These are phyloP conservation scores for Fistulina hepatica DNA, from an alignment of 1,284 basidiomycete species.

Conservation along the genomic window DNA sequence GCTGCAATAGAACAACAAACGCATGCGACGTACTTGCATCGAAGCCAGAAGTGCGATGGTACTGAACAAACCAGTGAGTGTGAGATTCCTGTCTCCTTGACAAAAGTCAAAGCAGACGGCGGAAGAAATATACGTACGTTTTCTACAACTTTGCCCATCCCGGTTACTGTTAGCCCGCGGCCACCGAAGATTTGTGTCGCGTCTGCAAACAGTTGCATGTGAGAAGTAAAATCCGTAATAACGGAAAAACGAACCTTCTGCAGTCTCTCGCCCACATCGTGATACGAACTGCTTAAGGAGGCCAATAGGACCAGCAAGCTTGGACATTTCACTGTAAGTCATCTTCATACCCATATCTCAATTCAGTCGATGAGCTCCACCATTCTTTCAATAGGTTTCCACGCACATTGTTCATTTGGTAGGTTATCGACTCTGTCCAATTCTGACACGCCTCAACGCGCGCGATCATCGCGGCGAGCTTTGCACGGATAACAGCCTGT, in stretches of 20 bases:
- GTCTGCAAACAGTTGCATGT: constrained; percentile 24
- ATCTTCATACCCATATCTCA: constrained; percentile 37
- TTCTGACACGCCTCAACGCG: constrained; percentile 81
- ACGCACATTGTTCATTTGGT: constrained; percentile 85
- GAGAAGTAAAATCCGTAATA: neutral
- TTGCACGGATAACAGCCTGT: constrained; percentile 86
- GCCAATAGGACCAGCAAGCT: constrained; percentile 64
- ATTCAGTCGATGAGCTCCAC: neutral
- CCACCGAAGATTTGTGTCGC: constrained; percentile 57
- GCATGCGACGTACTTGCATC: constrained; percentile 37
- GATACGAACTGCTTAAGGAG: constrained; percentile 66
- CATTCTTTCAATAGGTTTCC: constrained; percentile 8
- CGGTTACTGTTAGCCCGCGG: constrained; percentile 45
- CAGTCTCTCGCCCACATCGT: constrained; percentile 56
- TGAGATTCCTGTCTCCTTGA: too few species aligned
- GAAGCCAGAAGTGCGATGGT: constrained; percentile 40
- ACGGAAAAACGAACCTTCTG: constrained; percentile 33
- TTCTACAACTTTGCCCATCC: constrained; percentile 58
- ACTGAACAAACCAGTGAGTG: constrained; percentile 28
- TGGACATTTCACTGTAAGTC: constrained; percentile 73
- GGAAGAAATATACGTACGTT: constrained; percentile 30
- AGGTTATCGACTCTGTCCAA: constrained; percentile 84
- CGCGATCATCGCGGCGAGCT: constrained; percentile 83
- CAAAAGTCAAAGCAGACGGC: constrained; percentile 2
- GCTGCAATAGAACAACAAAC: constrained; percentile 2